Base-by-base conservation (phyloP, 2,329 filamentous ascomycete genomes). In the Aspergillus floridensis region DNA sequence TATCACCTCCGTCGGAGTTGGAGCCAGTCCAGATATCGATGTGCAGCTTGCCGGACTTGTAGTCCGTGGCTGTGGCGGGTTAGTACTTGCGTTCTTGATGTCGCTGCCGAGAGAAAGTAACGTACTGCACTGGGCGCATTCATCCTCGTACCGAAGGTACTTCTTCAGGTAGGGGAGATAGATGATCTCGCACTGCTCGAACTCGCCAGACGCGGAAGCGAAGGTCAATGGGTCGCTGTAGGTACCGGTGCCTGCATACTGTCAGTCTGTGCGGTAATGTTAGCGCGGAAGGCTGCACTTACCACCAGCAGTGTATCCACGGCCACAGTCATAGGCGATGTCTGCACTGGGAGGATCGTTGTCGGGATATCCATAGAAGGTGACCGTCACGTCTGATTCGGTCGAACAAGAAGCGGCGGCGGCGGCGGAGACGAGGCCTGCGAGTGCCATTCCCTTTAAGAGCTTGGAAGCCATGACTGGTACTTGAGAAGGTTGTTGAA, bases 11-110 rank as follows among this genome's bases (percentile, higher is more conserved):
- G 21, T 56, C 53, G n/a, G 12, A 14, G 1, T 22, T 26, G n/a
- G 57, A 26, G 14, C 57, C 57, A 5, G 57, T 58, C 62, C 62
- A 63, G 44, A 63, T 55, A 48, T 63, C 62, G 22, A 63, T 59
- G 24, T 63, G 62, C 24, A 44, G 41, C 22, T 46, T 57, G 31
- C 49, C 54, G 5, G 31, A 38, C 8, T 53, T 14, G 48, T 56
- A 63, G 48, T 62, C 52, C 7, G 46, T 59, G 11, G 38, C 59
- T 49, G 38, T 50, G 31, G 19, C 19, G 14, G 1, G 31, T 59
- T 16, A 57, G 49, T 24, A 48, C 19, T 19, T 10, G 38, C 5
- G 5, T 32, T n/a, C 7, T 10, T 24, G 14, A n/a, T 11, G 35
- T 10, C 32, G 16, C 32, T n/a, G 32, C 32, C 0, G 7, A 7